phyloP scores from a whole-genome alignment of 2,329 filamentous ascomycete species.

The Aureobasidium vineae region DNA sequence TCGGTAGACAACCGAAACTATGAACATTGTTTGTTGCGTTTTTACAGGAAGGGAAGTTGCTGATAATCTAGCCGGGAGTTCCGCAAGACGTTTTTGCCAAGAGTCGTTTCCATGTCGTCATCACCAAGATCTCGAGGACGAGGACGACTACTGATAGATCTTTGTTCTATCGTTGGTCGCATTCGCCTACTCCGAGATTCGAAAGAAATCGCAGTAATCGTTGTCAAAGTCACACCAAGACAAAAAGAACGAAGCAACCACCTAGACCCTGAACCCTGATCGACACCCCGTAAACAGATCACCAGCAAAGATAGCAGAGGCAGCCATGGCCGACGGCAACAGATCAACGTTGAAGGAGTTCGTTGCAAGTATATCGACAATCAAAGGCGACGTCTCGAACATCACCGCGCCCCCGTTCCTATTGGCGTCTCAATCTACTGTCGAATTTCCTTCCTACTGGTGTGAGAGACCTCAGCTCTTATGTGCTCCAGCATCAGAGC shows the following conservation, averaged over 20 bases:
- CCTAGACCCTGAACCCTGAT: constrained; percentile 4
- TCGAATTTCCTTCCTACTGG: constrained; percentile 50
- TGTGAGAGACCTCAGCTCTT: constrained; percentile 49
- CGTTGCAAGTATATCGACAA: constrained; percentile 45
- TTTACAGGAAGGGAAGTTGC: neutral
- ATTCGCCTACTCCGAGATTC: neutral
- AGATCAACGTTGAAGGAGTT: constrained; percentile 34
- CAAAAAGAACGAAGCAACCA: neutral
- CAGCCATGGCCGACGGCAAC: constrained; percentile 16
- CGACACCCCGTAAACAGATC: neutral
- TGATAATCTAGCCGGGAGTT: neutral
- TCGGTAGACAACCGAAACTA: no score
- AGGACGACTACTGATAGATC: neutral
- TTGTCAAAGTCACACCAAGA: neutral
- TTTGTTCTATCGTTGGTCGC: no score
- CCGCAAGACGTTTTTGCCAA: constrained; percentile 12
- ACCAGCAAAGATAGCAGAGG: neutral
- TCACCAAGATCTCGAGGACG: constrained; percentile 13
- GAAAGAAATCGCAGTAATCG: neutral
- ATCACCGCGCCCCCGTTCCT: constrained; percentile 51
- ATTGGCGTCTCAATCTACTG: constrained; percentile 47
- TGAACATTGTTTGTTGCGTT: neutral
- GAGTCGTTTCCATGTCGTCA: constrained; percentile 18
- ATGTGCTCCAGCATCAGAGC: constrained; percentile 45
- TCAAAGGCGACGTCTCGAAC: constrained; percentile 48